Percentiles rank a stretch among this genome's conserved stretches.
Evolutionary conservation across 78 protist genomes (phyloP).

Genomic region (Diacronema lutheri): DNA sequence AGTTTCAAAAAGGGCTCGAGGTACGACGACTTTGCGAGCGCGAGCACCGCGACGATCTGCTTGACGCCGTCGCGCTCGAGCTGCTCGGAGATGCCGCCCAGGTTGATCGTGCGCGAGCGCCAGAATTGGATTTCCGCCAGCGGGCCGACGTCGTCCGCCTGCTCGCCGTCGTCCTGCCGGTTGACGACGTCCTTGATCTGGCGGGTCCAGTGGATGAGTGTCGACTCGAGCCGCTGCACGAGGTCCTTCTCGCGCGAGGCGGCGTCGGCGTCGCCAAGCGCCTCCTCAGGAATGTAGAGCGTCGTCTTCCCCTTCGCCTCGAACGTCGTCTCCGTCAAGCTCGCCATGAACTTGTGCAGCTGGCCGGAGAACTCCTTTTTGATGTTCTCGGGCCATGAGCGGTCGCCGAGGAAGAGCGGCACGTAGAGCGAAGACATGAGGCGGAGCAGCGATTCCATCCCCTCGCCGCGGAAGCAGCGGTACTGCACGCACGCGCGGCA

Average conservation of each 20-base stretch:
- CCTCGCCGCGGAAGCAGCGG: not conserved
- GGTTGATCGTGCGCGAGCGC: slow-evolving; percentile 56
- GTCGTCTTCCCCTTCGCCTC: slow-evolving; percentile 60
- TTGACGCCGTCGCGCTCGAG: slow-evolving; percentile 49
- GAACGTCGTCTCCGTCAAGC: slow-evolving; percentile 68
- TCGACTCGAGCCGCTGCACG: slow-evolving; percentile 65
- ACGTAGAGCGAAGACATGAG: not conserved
- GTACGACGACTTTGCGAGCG: slow-evolving; percentile 57
- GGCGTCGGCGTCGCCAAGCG: not conserved
- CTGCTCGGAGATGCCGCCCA: slow-evolving; percentile 61
- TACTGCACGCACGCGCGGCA: not conserved
- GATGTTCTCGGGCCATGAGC: slow-evolving; percentile 61
- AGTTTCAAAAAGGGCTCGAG: slow-evolving; percentile 59
- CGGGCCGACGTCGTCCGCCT: slow-evolving; percentile 57
- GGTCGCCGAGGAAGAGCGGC: not conserved
- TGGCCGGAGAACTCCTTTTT: slow-evolving; percentile 60
- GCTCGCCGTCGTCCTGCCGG: slow-evolving; percentile 38
- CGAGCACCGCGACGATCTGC: slow-evolving; percentile 54
- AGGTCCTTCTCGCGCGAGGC: slow-evolving; percentile 63
- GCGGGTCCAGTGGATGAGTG: slow-evolving; percentile 86
- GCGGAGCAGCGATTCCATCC: not conserved
- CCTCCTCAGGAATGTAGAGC: slow-evolving; percentile 77
- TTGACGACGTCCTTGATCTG: slow-evolving; percentile 70
- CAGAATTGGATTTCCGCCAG: slow-evolving; percentile 76
- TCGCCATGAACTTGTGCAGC: slow-evolving; percentile 78